Conservation (phyloP, 768 basidiomycete genomes). For the Boletus rubroflammeus region DNA sequence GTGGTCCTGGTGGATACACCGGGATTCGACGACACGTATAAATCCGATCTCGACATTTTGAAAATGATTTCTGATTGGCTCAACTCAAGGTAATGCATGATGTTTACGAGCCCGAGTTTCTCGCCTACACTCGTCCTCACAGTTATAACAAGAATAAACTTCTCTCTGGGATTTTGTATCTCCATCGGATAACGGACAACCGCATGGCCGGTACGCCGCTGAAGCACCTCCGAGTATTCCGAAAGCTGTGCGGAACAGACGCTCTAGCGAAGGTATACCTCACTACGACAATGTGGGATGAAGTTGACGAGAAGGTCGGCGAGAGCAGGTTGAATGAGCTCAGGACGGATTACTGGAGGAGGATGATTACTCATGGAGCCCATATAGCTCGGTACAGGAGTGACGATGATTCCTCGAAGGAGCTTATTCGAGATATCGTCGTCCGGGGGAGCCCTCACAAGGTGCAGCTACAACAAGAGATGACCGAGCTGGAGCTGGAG, state of each 20-base stretch:
- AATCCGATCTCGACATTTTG: slow-evolving; percentile 13
- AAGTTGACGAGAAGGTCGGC: slow-evolving; percentile 20
- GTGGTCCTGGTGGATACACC: slow-evolving; percentile 27
- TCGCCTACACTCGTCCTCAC: neutral
- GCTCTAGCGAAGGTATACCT: slow-evolving; percentile 33
- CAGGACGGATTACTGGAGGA: slow-evolving; percentile 1
- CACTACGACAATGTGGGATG: slow-evolving; percentile 40
- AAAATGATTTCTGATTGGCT: slow-evolving; percentile 16
- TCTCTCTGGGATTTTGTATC: slow-evolving; percentile 37
- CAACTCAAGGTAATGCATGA: slow-evolving; percentile 1
- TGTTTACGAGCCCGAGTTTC: neutral
- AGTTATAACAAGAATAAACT: slow-evolving; percentile 10
- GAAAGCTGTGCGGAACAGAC: slow-evolving; percentile 24
- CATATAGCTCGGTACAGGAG: slow-evolving; percentile 4
- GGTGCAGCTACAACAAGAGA: slow-evolving; percentile 4
- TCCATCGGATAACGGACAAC: slow-evolving; percentile 40
- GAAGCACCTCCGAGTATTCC: slow-evolving; percentile 35
- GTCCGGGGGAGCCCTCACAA: neutral
- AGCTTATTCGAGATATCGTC: slow-evolving; percentile 7
- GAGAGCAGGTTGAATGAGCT: slow-evolving; percentile 13
- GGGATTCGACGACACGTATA: slow-evolving; percentile 19
- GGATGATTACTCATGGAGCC: slow-evolving; percentile 11
- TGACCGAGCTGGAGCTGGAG: slow-evolving; percentile 2
- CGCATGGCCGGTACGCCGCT: slow-evolving; percentile 34
- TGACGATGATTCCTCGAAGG: slow-evolving; percentile 5